phyloP scores from a whole-genome alignment of 2,329 filamentous ascomycete genomes.

The Pleoardoris graminearum region DNA sequence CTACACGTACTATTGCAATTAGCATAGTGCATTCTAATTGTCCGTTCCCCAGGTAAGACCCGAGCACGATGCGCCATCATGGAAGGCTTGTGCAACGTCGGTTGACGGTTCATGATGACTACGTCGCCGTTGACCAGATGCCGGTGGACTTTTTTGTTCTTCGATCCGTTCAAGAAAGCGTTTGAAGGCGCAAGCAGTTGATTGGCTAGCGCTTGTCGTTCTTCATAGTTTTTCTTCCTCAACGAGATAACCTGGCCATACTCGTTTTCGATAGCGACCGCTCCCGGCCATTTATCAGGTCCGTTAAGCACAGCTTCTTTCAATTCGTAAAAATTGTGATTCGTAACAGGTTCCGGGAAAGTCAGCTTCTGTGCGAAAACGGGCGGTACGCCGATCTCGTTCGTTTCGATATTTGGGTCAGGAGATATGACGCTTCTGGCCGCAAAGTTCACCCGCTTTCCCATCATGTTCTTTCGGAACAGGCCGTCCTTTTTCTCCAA shows the following conservation, averaged over 20 bases:
- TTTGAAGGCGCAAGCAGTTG: conserved; percentile 85
- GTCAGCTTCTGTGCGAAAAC: conserved; percentile 96
- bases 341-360: conserved; percentile 95
- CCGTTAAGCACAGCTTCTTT: conserved; percentile 97
- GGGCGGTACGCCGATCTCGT: conserved; percentile 97
- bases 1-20: conserved; percentile 99
- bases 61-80: conserved; percentile 98
- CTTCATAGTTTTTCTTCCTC: conserved; percentile 82
- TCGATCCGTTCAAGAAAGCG: conserved; percentile 71
- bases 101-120: conserved; percentile 97
- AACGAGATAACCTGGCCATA: conserved; percentile 89
- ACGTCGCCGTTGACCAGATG: conserved; percentile 97
- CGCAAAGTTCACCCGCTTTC: conserved; percentile 98
- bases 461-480: conserved; percentile 99
- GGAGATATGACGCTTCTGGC: conserved; percentile 97
- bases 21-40: conserved; percentile 98
- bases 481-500: conserved; percentile 98
- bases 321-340: conserved; percentile 94
- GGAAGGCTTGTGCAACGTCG: conserved; percentile 95
- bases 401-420: conserved; percentile 97
- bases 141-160: conserved; percentile 94
- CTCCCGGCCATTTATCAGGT: conserved; percentile 89
- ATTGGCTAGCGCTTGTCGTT: conserved; percentile 87
- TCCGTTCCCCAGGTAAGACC: conserved; percentile 91
- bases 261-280: conserved; percentile 92